Conservation (phyloP, 2,329 filamentous ascomycete genomes). For the Fusarium verticillioides region DNA sequence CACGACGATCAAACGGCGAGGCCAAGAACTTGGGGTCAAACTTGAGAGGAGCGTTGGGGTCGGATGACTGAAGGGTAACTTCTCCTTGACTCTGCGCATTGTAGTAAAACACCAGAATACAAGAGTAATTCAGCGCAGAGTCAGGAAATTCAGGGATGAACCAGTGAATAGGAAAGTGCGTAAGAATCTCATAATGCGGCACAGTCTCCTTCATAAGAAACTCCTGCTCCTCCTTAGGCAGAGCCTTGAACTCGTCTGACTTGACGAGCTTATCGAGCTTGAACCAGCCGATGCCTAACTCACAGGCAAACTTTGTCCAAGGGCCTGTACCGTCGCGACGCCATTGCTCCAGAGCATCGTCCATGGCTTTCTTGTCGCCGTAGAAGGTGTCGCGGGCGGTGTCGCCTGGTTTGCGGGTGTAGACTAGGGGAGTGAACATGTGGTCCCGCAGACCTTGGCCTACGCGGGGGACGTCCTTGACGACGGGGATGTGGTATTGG, state of each 20-base stretch:
- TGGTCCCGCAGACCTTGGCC: slow-evolving; percentile 57
- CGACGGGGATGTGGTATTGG: slow-evolving; percentile 19
- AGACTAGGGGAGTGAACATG: slow-evolving; percentile 52
- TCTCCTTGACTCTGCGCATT: slow-evolving; percentile 65
- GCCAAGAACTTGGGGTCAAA: slow-evolving; percentile 65
- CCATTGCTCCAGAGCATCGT: slow-evolving; percentile 60
- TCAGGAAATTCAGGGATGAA: slow-evolving; percentile 53
- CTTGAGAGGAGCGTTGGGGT: slow-evolving; percentile 61
- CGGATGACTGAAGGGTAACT: slow-evolving; percentile 62
- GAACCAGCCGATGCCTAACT: slow-evolving; percentile 56
- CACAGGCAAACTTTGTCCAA: slow-evolving; percentile 54
- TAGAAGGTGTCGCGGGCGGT: slow-evolving; percentile 60
- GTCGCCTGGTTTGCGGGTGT: slow-evolving; percentile 53
- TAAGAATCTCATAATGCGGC: slow-evolving; percentile 67
- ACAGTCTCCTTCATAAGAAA: slow-evolving; percentile 61
- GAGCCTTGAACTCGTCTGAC: slow-evolving; percentile 60
- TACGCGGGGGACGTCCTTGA: slow-evolving; percentile 50
- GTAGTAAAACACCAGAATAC: slow-evolving; percentile 59
- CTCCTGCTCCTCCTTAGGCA: slow-evolving; percentile 56
- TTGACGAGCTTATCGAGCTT: slow-evolving; percentile 54
- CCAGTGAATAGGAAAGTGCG: slow-evolving; percentile 58
- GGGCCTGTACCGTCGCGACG: slow-evolving; percentile 54
- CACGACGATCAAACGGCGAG: slow-evolving; percentile 64
- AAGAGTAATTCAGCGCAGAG: slow-evolving; percentile 54
- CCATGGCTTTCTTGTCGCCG: slow-evolving; percentile 54